These are phyloP conservation scores for Camelina hispida DNA, from an alignment of 345 rosid species.

Conservation along the genomic window DNA sequence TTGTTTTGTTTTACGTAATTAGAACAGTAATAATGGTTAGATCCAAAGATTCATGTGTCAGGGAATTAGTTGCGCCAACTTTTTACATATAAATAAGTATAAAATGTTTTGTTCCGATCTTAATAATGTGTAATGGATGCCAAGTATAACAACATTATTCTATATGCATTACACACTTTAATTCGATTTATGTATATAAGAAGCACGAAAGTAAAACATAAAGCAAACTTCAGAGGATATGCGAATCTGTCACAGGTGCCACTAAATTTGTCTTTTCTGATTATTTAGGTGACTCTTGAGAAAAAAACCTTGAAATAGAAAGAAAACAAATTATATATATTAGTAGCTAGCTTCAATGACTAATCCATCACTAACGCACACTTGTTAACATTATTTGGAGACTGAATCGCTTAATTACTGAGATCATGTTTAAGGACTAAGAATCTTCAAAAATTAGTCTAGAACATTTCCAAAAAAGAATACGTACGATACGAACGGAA, in stretches of 20 bases:
- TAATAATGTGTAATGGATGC: constrained; percentile 26
- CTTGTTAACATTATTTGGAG: not conserved
- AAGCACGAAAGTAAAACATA: constrained; percentile 21
- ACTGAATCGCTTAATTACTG: not conserved
- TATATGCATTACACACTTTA: constrained; percentile 3
- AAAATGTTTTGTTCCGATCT: not conserved
- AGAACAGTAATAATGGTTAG: not conserved
- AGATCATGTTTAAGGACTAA: not conserved
- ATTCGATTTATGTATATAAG: constrained; percentile 17
- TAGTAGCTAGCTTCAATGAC: not conserved
- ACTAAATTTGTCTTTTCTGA: constrained; percentile 19
- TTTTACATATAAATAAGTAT: not conserved
- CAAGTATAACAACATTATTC: constrained; percentile 35
- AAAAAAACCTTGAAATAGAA: not conserved
- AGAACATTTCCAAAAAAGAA: not conserved
- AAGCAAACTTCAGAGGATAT: constrained; percentile 25
- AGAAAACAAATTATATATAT: constrained; percentile 5
- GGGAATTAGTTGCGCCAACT: constrained; percentile 1
- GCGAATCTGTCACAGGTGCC: constrained; percentile 31
- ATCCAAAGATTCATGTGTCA: not conserved
- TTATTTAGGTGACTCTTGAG: not conserved
- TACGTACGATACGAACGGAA: too few relatives aligned
- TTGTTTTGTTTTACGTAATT: not conserved
- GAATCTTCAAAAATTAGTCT: not conserved
- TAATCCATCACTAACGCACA: not conserved